Conservation (phyloP, 176 grass and related monocot genomes). For the Oryza brachyantha region DNA sequence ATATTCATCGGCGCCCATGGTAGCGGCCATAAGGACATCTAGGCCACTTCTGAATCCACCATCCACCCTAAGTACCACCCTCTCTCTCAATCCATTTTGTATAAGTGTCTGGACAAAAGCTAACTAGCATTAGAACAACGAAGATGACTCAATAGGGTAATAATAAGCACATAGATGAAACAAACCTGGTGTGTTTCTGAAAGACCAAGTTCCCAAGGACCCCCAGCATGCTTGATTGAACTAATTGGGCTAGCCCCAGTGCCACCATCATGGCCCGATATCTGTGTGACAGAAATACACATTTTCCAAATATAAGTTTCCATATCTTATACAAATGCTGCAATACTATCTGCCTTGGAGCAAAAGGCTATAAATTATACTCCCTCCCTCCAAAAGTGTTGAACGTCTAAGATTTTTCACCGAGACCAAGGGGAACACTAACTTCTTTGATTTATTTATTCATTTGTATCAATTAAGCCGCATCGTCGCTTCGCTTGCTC, state of each 20-base stretch:
- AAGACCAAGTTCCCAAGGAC: slow-evolving; percentile 99
- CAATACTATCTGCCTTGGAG: neutral
- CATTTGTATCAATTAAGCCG: too few species aligned
- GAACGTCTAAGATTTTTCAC: too few species aligned
- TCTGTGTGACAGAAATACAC: slow-evolving; percentile 55
- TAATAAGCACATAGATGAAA: slow-evolving; percentile 25
- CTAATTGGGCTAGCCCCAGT: slow-evolving; percentile 99
- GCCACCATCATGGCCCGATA: slow-evolving; percentile 99
- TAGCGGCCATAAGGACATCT: slow-evolving; percentile 91
- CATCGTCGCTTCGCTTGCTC: too few species aligned
- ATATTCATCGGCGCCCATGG: slow-evolving; percentile 99
- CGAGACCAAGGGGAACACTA: too few species aligned
- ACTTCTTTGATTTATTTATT: too few species aligned
- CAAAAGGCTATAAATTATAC: slow-evolving; percentile 7
- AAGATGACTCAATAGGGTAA: slow-evolving; percentile 19
- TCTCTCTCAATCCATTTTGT: slow-evolving; percentile 93
- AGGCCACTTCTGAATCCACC: slow-evolving; percentile 97
- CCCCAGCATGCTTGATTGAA: slow-evolving; percentile 99
- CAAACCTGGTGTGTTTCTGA: slow-evolving; percentile 97
- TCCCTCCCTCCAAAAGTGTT: too few species aligned
- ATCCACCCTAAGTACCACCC: slow-evolving; percentile 93
- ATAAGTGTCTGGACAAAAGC: slow-evolving; percentile 68
- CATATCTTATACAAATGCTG: neutral
- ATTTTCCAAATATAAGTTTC: neutral
- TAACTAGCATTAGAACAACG: slow-evolving; percentile 37